These are phyloP conservation scores for Smithsoniella earleae DNA, from an alignment of 163 green algal species.

Conservation along the genomic window DNA sequence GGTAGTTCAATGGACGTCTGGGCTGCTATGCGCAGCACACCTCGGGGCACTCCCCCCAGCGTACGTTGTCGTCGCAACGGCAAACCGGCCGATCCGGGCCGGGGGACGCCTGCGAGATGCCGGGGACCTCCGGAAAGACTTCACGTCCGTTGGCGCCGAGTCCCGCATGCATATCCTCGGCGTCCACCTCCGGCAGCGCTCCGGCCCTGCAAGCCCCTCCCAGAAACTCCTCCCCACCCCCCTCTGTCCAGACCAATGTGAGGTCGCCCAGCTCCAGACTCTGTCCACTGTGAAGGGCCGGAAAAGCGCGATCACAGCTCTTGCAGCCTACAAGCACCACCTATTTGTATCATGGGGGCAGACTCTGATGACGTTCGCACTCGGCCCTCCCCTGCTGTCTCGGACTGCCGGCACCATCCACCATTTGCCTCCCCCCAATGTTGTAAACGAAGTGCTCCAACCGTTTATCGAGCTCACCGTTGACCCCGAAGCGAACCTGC, in stretches of 20 bases:
- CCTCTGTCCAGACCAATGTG: neutral
- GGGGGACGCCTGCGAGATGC: neutral
- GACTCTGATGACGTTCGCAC: neutral
- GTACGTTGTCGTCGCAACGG: neutral
- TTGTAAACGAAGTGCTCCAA: slow-evolving; percentile 3
- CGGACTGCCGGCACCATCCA: neutral
- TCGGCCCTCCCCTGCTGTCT: neutral
- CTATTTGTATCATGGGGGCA: neutral
- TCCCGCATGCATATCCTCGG: slow-evolving; percentile 1
- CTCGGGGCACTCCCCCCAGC: neutral
- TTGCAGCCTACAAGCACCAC: neutral
- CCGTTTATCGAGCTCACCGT: neutral
- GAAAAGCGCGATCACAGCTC: neutral
- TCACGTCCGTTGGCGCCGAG: neutral
- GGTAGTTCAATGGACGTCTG: too few relatives aligned
- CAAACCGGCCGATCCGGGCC: neutral
- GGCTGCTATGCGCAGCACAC: neutral
- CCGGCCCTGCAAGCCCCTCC: neutral
- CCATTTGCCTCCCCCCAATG: neutral
- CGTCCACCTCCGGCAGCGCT: neutral
- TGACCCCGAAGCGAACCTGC: neutral
- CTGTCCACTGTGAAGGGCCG: neutral
- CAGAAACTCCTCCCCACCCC: neutral
- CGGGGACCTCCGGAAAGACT: neutral
- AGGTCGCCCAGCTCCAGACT: neutral